Evolutionary conservation across 2,329 filamentous ascomycete genomes (phyloP), one percentile per base, ranked within the genome.

Genomic region (Ophiocordyceps camponoti-saundersi): DNA sequence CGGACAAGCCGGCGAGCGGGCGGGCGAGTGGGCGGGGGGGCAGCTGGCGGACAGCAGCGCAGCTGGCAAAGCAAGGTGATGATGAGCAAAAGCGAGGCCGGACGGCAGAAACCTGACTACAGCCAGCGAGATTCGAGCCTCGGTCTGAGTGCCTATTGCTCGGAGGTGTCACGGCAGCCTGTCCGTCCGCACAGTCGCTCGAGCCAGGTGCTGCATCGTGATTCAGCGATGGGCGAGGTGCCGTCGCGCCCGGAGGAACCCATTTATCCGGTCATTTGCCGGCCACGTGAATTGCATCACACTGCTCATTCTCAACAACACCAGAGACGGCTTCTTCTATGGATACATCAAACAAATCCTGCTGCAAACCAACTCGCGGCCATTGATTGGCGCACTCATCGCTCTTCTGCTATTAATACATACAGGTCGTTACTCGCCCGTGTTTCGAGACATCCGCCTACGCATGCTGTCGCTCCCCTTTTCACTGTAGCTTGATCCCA

Each of bases 401-500:
- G 26, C 26, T 29, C 11, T 29, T 6, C 8, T 29, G 11, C 26
- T 29, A 29, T 10, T 10, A 29, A 29, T 6, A 10, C 26, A 29
- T 29, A 10, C 26, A 29, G 26, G 15, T 21, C 21, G 23, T 26
- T 20, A 45, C 44, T 45, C 32, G 16, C 13, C 6, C 10, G 30
- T 46, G 16, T 51, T 53, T 8, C 57, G 59, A 12, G 59, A 63
- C 22, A 49, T 47, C 44, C 64, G 55, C 40, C 57, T 57, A 40
- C 64, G 60, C 20, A 65, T 49, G 22, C 53, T 59, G 12, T 53
- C 53, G 15, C 54, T 53, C 2, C 61, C 60, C 34, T 58, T 62
- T 40, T 69, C 66, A 49, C 65, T 68, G 49, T 64, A 71, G 50
- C 74, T 77, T 23, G 75, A 79, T 3, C 75, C 75, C 48, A 73